Conservation (phyloP, 345 rosid species). For the Lepidium didymum region DNA sequence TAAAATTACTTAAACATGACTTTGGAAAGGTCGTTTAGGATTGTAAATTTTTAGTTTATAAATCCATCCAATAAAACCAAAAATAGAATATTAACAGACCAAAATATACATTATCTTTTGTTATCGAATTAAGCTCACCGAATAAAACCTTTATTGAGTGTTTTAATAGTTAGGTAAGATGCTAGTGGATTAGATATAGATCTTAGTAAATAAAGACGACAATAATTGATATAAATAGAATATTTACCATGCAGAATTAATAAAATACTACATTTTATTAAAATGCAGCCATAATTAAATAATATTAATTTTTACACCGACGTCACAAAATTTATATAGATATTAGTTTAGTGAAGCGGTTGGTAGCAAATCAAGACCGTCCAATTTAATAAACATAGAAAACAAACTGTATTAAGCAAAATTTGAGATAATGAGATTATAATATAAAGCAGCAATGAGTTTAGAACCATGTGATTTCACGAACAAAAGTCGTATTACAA, state of each 20-base stretch:
- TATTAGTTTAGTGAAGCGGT: slow-evolving; percentile 9
- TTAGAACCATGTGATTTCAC: slow-evolving; percentile 54
- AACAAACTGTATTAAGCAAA: slow-evolving; percentile 1
- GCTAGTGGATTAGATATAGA: slow-evolving; percentile 18
- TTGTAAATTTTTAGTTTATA: neutral
- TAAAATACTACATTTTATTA: neutral
- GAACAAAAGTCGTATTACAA: slow-evolving; percentile 25
- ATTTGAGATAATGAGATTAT: neutral
- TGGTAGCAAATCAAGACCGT: slow-evolving; percentile 21
- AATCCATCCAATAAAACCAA: neutral
- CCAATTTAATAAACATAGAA: slow-evolving; percentile 10
- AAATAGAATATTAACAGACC: neutral
- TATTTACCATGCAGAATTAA: neutral
- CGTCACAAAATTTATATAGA: slow-evolving; percentile 10
- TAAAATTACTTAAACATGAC: neutral
- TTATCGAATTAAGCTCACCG: neutral
- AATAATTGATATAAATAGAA: slow-evolving; percentile 10
- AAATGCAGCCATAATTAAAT: neutral
- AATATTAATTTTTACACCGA: slow-evolving; percentile 2
- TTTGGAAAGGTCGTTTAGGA: neutral
- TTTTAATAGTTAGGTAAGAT: slow-evolving; percentile 17
- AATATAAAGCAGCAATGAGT: slow-evolving; percentile 37
- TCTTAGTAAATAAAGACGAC: slow-evolving; percentile 13
- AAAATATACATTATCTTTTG: neutral
- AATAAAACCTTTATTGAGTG: neutral